These are phyloP conservation scores for Trichophyton schoenleinii DNA, from an alignment of 2,329 filamentous ascomycete species.

Conservation along the genomic window DNA sequence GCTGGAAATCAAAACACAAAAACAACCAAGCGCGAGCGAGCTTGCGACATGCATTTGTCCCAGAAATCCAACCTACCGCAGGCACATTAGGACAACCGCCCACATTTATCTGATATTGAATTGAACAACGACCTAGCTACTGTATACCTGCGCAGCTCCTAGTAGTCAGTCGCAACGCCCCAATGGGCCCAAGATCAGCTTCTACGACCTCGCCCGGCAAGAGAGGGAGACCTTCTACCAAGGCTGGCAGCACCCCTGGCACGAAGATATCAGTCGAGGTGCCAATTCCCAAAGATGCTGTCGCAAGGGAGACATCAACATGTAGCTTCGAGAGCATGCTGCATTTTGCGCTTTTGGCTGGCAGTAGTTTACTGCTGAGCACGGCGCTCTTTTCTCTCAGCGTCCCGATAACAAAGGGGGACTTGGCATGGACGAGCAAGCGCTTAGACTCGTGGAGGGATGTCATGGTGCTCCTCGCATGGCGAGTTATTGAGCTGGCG, in stretches of 20 bases:
- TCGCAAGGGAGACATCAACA: constrained; percentile 14
- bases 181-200: constrained; percentile 12
- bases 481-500: constrained; percentile 53
- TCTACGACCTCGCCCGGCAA: constrained; percentile 13
- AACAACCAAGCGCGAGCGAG: neutral
- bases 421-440: constrained; percentile 56
- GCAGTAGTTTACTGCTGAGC: constrained; percentile 49
- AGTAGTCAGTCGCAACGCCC: neutral
- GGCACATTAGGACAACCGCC: neutral
- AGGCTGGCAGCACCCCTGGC: neutral
- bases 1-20: constrained; percentile 4
- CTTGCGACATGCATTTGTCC: neutral
- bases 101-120: neutral
- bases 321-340: constrained; percentile 20
- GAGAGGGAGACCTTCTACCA: constrained; percentile 5
- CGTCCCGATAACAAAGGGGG: constrained; percentile 47
- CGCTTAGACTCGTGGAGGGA: constrained; percentile 50
- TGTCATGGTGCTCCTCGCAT: constrained; percentile 42
- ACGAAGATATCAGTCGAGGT: neutral
- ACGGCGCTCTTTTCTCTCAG: constrained; percentile 52
- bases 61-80: neutral
- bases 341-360: constrained; percentile 37
- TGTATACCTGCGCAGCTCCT: neutral
- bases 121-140: neutral
- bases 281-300: neutral